Evolutionary conservation across 169 alveolate genomes (phyloP), one percentile per base, ranked within the genome.

Genomic region (Plasmodium blacklocki): DNA sequence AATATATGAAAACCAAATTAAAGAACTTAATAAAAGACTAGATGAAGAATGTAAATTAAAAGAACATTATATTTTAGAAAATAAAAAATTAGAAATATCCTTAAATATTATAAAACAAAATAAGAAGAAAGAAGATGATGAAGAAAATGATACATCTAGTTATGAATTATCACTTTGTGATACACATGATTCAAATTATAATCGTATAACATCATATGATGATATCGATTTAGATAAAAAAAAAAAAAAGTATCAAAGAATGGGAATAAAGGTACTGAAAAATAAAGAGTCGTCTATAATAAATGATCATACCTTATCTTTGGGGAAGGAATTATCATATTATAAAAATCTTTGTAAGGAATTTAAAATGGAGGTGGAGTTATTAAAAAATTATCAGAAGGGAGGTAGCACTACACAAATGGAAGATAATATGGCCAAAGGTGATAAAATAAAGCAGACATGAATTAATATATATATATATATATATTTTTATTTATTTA

Each of bases 271-370:
- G 63, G 7, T 32, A 32, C 7, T 32, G 45, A 32, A 32, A 4
- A 32, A 5, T 32, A 29, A 59, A 54, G 50, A 29, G 32, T 12
- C 54, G 1, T 21, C 76, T 64, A 56, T 80, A 67, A 80, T 80
- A 18, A 80, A 80, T 45, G 83, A 80, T 21, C 71, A 80, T 18
- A 45, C 72, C 9, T 21, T 80, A 67, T 80, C 83, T 29, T 43
- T 67, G 26, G 90, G 90, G 14, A 80, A 80, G 15, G 90, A 80
- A 80, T 63, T 80, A 43, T 67, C 90, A 47, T 80, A 80, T 72
- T 80, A 80, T 39, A 80, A 80, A 72, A 80, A 80, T 52, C 56
- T 80, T 14, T 80, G 90, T 32, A 80, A 80, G 23, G 90, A 80
- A 29, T 80, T 80, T 23, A 66, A 67, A 80, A 18, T 80, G 18